Percentiles rank a stretch among this genome's conserved stretches.
phyloP scores from a whole-genome alignment of 1,139 yeast genomes.

The Lodderomyces theae region DNA sequence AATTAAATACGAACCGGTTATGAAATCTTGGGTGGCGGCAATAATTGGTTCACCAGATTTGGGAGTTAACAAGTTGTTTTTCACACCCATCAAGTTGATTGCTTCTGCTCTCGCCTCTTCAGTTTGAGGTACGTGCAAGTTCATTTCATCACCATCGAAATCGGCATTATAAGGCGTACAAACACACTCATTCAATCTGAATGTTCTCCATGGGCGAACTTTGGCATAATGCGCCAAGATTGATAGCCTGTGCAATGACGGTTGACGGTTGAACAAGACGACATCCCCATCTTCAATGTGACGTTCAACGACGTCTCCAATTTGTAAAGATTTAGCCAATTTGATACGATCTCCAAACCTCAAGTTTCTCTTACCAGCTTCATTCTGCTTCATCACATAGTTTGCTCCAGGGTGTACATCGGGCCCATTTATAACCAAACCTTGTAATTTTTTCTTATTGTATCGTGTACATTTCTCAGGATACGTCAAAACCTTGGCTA shows the following conservation, averaged over 20 bases:
- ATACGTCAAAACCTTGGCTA: conserved; percentile 91
- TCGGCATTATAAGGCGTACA: conserved; percentile 99
- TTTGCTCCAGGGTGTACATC: conserved; percentile 94
- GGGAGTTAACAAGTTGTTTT: conserved; percentile 90
- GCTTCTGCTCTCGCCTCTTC: conserved; percentile 99
- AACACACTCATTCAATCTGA: conserved; percentile 96
- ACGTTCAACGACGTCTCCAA: conserved; percentile 96
- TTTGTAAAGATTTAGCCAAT: conserved; percentile 69
- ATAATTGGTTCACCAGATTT: conserved; percentile 98
- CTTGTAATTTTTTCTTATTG: conserved; percentile 73
- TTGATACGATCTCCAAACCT: conserved; percentile 83
- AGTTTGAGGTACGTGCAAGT: conserved; percentile 97
- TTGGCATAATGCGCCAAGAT: conserved; percentile 95
- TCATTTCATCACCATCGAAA: conserved; percentile 99
- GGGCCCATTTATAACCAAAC: conserved; percentile 80
- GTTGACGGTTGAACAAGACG: conserved; percentile 95
- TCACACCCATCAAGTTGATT: conserved; percentile 95
- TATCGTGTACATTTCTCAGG: conserved; percentile 94
- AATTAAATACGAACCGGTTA: conserved; percentile 90
- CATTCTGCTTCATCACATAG: conserved; percentile 78
- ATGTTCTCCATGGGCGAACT: conserved; percentile 97
- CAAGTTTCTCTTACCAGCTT: conserved; percentile 81
- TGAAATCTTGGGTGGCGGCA: conserved; percentile 99
- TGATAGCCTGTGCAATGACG: conserved; percentile 91
- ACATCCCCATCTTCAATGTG: conserved; percentile 97